These are phyloP conservation scores for Wickerhamiella bombiphila DNA, from an alignment of 805 yeast species.

Conservation along the genomic window DNA sequence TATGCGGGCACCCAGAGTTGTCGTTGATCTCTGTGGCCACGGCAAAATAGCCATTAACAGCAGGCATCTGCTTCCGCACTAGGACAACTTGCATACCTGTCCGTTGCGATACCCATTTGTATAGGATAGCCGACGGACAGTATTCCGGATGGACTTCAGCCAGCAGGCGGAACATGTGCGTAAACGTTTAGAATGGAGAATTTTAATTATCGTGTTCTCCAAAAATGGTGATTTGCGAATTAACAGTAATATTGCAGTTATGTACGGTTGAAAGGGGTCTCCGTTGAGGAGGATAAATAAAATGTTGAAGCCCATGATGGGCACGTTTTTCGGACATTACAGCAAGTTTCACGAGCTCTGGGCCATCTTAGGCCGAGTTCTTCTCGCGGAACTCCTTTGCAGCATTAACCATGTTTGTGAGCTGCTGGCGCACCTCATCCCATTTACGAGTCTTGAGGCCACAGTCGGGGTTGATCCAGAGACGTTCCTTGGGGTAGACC, in stretches of 20 bases:
- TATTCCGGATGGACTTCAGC: conserved; percentile 16
- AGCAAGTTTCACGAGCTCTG: neutral
- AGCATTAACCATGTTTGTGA: conserved; percentile 98
- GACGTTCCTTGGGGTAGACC: conserved; percentile 93
- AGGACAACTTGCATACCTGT: conserved; percentile 75
- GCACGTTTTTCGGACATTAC: neutral
- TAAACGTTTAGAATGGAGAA: no score
- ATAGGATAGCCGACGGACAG: conserved; percentile 15
- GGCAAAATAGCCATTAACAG: conserved; percentile 83
- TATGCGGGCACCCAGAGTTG: conserved; percentile 90
- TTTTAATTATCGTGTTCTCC: no score
- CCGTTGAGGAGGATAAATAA: conserved; percentile 20
- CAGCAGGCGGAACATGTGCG: no score
- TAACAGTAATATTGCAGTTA: neutral
- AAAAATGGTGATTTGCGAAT: no score
- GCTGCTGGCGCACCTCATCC: conserved; percentile 90
- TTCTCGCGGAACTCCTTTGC: conserved; percentile 85
- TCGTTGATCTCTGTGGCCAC: conserved; percentile 84
- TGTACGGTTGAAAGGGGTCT: conserved; percentile 13
- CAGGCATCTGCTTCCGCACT: conserved; percentile 67
- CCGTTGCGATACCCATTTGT: conserved; percentile 59
- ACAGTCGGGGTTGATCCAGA: conserved; percentile 99
- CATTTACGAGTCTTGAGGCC: conserved; percentile 99
- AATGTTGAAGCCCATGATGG: neutral
- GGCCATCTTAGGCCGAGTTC: conserved; percentile 22